A percentile compares a stretch with the other conserved stretches of the same genome.
Conservation (phyloP, 78 protist species). For the Blattamonas nauphoetae region DNA sequence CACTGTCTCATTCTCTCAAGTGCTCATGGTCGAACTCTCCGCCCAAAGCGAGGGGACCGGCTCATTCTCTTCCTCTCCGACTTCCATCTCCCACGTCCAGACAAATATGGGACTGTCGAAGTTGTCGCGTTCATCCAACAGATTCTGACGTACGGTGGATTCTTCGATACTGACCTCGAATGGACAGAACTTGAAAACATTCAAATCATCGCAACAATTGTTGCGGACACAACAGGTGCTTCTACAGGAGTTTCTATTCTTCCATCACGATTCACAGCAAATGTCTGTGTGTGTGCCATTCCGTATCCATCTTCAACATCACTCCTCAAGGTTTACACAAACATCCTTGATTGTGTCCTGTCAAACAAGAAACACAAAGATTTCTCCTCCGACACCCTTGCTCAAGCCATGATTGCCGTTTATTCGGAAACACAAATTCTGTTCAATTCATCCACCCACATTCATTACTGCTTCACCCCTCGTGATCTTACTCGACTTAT, state of each 20-base stretch:
- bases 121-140: conserved; percentile 66
- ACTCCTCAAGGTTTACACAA: neutral
- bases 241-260: conserved; percentile 52
- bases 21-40: conserved; percentile 42
- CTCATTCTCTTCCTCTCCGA: conserved; percentile 56
- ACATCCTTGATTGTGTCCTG: neutral
- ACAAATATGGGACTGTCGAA: conserved; percentile 62
- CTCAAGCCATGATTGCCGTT: neutral
- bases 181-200: conserved; percentile 55
- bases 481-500: conserved; percentile 65
- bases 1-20: conserved; percentile 23
- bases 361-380: neutral
- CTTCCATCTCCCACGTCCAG: conserved; percentile 74
- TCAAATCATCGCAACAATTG: conserved; percentile 56
- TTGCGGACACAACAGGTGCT: conserved; percentile 47
- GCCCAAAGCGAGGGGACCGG: conserved; percentile 56
- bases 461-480: conserved; percentile 70
- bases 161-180: conserved; percentile 57
- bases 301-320: neutral
- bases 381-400: neutral
- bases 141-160: conserved; percentile 63
- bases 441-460: neutral
- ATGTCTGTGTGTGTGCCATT: conserved; percentile 21
- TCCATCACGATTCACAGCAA: conserved; percentile 54
- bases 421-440: neutral